Base-by-base conservation (phyloP, 768 basidiomycete species). In the Fomitopsis pulvina region DNA sequence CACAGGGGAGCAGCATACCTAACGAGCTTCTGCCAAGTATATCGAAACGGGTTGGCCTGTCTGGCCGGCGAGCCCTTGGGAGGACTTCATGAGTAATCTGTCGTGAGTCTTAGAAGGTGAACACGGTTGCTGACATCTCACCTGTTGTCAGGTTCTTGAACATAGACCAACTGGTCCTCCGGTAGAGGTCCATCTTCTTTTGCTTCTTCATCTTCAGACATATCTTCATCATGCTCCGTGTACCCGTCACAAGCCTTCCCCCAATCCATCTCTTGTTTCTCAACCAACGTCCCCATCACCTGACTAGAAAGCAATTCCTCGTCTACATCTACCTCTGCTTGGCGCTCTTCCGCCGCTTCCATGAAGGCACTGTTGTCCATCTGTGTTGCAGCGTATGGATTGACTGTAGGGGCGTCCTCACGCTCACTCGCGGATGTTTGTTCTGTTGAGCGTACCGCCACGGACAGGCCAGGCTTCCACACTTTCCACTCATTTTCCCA, bases 401-500 rank as follows among this genome's bases (percentile, higher is more conserved):
- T 64, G 1, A 29, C 42, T 14, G 55, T 54, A 12, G 48, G 45
- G 44, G 46, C 55, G 3, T 14, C 24, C 16, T 50, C 40, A 9
- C 42, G 21, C n/a, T 37, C 38, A 26, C 47, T 37, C 22, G 51
- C 32, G 16, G 39, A 21, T 28, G 56, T 57, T 9, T 54, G 48
- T 3, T 48, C 27, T 22, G 18, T 20, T 9, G 18, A 26, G 3
- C 8, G 25, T 18, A 7, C 34, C 5, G 3, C 30, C 12, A 34
- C 22, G 3, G 39, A 47, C 0, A 47, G 42, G 22, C 50, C 45
- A 27, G 83, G 80, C 60, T 65, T 78, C 84, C 85, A 85, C 9
- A 68, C 70, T 61, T 68, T 80, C 63, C 73, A 77, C 47, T 72
- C 56, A 29, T 75, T 66, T 40, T 87, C 83, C 92, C 92, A 96